Percentiles rank a stretch among this genome's conserved stretches.
phyloP scores from a whole-genome alignment of 2,329 filamentous ascomycete genomes.

The Colletotrichum caudatum region DNA sequence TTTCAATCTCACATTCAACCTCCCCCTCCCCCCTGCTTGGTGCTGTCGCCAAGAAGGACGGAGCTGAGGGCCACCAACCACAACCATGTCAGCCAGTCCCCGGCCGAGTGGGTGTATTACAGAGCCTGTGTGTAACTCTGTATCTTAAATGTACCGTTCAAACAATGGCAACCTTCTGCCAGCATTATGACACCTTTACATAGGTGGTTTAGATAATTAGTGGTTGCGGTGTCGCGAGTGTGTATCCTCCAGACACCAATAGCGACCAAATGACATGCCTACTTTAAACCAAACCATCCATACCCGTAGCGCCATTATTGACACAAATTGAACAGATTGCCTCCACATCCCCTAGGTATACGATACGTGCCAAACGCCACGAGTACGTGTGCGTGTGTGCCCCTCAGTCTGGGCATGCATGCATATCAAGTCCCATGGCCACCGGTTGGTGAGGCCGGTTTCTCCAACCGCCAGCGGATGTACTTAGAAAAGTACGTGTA shows the following conservation, averaged over 20 bases:
- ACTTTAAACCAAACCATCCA: not conserved
- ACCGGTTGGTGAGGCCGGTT: not conserved
- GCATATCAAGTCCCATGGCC: not conserved
- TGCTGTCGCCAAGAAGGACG: conserved; percentile 23
- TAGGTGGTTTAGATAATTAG: not conserved
- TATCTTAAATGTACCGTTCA: conserved; percentile 1
- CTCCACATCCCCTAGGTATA: not conserved
- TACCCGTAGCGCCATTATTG: not conserved
- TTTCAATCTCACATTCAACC: conserved; percentile 21
- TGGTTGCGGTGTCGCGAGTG: not conserved
- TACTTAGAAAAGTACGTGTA: no score
- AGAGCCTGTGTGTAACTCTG: not conserved
- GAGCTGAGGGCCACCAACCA: conserved; percentile 25
- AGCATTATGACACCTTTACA: not conserved
- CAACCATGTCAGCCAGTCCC: conserved; percentile 10
- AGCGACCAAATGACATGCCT: not conserved
- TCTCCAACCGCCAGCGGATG: no score
- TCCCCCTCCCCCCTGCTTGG: conserved; percentile 4
- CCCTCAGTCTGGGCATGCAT: not conserved
- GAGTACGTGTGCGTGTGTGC: not conserved
- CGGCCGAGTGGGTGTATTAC: conserved; percentile 29
- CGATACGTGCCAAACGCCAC: not conserved
- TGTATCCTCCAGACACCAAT: not conserved
- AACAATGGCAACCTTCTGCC: not conserved
- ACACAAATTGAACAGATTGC: not conserved